These are phyloP conservation scores for Phytophthora aleatoria DNA, from an alignment of 352 stramenopile genomes.

Conservation along the genomic window DNA sequence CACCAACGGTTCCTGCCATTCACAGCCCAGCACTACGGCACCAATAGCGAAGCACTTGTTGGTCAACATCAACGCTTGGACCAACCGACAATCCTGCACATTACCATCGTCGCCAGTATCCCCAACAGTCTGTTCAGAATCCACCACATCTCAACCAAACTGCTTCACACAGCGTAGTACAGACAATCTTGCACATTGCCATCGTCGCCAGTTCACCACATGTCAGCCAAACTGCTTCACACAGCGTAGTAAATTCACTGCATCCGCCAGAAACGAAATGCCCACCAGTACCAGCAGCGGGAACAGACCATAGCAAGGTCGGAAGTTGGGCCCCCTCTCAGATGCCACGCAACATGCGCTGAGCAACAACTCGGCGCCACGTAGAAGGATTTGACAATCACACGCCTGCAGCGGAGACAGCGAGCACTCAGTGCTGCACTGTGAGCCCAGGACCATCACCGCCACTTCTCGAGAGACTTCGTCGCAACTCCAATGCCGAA, in stretches of 20 bases:
- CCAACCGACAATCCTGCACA: neutral
- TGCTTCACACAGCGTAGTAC: neutral
- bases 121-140: too few species aligned
- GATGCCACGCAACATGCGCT: conserved; percentile 2
- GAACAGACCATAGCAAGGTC: neutral
- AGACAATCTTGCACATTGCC: neutral
- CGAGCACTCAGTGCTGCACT: too few species aligned
- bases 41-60: neutral
- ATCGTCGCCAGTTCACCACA: neutral
- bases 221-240: neutral
- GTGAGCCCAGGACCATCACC: neutral
- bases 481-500: neutral
- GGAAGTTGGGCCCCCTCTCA: conserved; percentile 5
- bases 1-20: neutral
- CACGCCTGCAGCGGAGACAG: neutral
- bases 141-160: neutral
- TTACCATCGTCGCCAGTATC: neutral
- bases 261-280: neutral
- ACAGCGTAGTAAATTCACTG: neutral
- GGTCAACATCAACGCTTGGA: neutral
- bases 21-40: neutral
- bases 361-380: conserved; percentile 9
- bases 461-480: neutral
- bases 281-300: neutral
- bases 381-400: conserved; percentile 10